A percentile compares a stretch with the other conserved stretches of the same genome.
phyloP scores from a whole-genome alignment of 768 basidiomycete genomes.

The Macrolepiota dolichaula region DNA sequence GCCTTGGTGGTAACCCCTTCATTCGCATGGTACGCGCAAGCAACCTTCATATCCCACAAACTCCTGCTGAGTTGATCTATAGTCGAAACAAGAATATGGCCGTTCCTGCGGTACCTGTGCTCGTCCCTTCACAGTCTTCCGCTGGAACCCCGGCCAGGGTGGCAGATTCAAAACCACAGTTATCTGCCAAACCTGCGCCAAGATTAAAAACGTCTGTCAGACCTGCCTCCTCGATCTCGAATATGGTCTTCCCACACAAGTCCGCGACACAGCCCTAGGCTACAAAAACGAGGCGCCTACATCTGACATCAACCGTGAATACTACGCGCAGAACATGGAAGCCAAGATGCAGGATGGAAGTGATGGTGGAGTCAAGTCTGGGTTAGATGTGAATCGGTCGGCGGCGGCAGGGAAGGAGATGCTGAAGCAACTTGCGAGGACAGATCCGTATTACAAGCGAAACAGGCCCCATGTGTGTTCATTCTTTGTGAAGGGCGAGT shows the following conservation, averaged over 20 bases:
- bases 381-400: constrained; percentile 57
- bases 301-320: constrained; percentile 96
- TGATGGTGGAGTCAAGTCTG: constrained; percentile 56
- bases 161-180: constrained; percentile 96
- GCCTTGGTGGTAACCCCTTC: constrained; percentile 88
- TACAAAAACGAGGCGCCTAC: constrained; percentile 85
- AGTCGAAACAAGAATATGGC: constrained; percentile 98
- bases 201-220: constrained; percentile 96
- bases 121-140: constrained; percentile 94
- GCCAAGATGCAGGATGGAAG: constrained; percentile 69
- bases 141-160: constrained; percentile 96
- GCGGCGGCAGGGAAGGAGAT: constrained; percentile 91
- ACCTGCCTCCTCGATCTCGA: constrained; percentile 96
- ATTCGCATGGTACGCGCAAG: constrained; percentile 77
- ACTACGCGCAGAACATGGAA: constrained; percentile 91
- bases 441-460: constrained; percentile 96
- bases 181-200: constrained; percentile 95
- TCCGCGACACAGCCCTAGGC: constrained; percentile 91
- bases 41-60: neutral
- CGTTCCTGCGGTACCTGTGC: constrained; percentile 97
- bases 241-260: constrained; percentile 94
- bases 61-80: constrained; percentile 7
- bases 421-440: constrained; percentile 91
- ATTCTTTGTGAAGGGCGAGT: constrained; percentile 95
- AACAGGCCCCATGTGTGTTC: constrained; percentile 93